Evolutionary conservation across 495 filamentous ascomycete species (phyloP).

Genomic region (Rusavskia elegans): DNA sequence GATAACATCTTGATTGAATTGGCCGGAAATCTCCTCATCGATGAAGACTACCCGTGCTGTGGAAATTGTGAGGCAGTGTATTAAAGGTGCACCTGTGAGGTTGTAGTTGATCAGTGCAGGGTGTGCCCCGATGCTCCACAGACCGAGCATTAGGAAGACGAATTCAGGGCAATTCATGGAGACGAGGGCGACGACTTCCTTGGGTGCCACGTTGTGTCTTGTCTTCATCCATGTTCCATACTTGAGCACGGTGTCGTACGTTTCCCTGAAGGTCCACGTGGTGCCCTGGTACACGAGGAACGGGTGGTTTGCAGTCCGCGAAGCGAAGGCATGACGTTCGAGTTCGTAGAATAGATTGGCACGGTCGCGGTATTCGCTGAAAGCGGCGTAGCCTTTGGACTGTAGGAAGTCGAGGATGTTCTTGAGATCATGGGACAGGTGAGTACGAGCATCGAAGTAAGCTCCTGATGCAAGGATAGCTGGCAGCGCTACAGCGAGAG

Average conservation of each 20-base stretch:
- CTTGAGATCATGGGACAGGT: constrained; percentile 47
- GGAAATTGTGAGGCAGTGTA: constrained; percentile 63
- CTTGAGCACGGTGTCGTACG: constrained; percentile 57
- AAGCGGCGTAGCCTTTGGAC: constrained; percentile 21
- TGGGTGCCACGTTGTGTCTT: constrained; percentile 48
- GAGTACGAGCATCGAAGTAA: constrained; percentile 65
- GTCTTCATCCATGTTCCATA: constrained; percentile 74
- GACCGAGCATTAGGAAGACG: constrained; percentile 65
- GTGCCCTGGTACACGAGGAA: constrained; percentile 65
- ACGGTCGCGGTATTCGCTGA: constrained; percentile 37
- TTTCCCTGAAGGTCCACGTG: constrained; percentile 65
- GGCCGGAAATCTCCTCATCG: constrained; percentile 47
- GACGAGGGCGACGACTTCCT: constrained; percentile 77
- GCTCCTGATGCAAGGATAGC: constrained; percentile 48
- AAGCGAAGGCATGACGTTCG: constrained; percentile 47
- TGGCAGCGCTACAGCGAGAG: constrained; percentile 39
- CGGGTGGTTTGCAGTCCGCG: constrained; percentile 34
- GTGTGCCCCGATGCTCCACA: constrained; percentile 78
- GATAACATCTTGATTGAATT: constrained; percentile 31
- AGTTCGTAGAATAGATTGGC: constrained; percentile 69
- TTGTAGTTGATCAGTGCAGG: constrained; percentile 98
- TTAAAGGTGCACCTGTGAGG: constrained; percentile 53
- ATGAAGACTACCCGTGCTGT: constrained; percentile 57
- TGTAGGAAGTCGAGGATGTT: constrained; percentile 35
- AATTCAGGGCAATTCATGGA: constrained; percentile 76